A percentile compares a stretch with the other conserved stretches of the same genome.
Evolutionary conservation across 1,139 yeast genomes (phyloP).

Genomic region (Geotrichum siamense): DNA sequence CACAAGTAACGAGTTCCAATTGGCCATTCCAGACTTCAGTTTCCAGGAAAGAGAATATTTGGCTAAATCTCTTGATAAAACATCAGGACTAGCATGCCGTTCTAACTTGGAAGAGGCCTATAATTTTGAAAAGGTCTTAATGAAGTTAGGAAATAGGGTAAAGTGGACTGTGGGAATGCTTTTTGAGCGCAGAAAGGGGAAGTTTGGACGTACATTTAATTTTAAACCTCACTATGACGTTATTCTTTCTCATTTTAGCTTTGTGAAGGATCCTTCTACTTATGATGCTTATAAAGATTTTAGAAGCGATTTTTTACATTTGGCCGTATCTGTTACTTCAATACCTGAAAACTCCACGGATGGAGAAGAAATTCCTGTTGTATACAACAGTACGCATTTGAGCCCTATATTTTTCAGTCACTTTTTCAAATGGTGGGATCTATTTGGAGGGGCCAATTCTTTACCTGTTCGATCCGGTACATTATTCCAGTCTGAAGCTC

Average conservation of each 20-base stretch:
- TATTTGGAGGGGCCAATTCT: constrained; percentile 62
- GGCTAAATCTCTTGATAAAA: constrained; percentile 20
- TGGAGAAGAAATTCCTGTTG: constrained; percentile 28
- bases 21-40: constrained; percentile 52
- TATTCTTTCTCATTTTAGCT: constrained; percentile 55
- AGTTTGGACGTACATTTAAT: constrained; percentile 42
- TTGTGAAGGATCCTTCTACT: constrained; percentile 38
- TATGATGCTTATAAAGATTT: constrained; percentile 78
- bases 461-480: constrained; percentile 71
- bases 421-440: constrained; percentile 79
- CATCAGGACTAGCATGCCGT: constrained; percentile 22
- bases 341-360: constrained; percentile 27
- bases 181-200: constrained; percentile 39
- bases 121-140: constrained; percentile 40
- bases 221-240: constrained; percentile 69
- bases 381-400: constrained; percentile 67
- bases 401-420: constrained; percentile 63
- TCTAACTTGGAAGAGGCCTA: constrained; percentile 26
- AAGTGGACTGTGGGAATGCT: constrained; percentile 45
- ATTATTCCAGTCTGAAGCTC: constrained; percentile 46
- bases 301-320: constrained; percentile 69
- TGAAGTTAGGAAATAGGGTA: constrained; percentile 48
- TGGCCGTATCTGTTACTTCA: constrained; percentile 66
- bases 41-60: constrained; percentile 33
- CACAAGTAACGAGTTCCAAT: constrained; percentile 56